phyloP scores from a whole-genome alignment of 2,329 filamentous ascomycete genomes.

The Xenosphaeropsis pyriputrescens region DNA sequence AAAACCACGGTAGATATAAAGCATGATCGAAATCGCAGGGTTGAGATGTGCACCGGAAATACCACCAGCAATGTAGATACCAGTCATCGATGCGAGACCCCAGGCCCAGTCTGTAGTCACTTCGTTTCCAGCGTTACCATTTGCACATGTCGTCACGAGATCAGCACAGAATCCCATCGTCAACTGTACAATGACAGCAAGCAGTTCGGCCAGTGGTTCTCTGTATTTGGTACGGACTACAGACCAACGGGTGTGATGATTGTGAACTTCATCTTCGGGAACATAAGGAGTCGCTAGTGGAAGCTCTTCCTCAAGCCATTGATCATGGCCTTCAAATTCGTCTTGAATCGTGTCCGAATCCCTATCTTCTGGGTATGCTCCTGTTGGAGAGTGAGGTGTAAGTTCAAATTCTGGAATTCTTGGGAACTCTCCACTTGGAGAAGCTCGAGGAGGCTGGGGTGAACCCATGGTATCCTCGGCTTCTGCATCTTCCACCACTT shows the following conservation, averaged over 20 bases:
- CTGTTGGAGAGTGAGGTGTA: not conserved
- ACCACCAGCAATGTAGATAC: conserved; percentile 14
- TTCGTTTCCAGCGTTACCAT: conserved; percentile 20
- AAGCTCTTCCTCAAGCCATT: conserved; percentile 9
- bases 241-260: conserved; percentile 23
- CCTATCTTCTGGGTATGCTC: not conserved
- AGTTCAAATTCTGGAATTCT: not conserved
- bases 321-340: conserved; percentile 1
- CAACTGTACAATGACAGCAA: conserved; percentile 17
- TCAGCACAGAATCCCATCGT: conserved; percentile 30
- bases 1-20: conserved; percentile 7
- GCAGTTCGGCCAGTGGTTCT: conserved; percentile 33
- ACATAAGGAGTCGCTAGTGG: conserved; percentile 9
- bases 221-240: conserved; percentile 32
- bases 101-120: conserved; percentile 27
- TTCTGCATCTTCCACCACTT: not conserved
- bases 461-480: not conserved
- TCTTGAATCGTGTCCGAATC: conserved; percentile 8
- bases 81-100: conserved; percentile 36
- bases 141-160: conserved; percentile 19
- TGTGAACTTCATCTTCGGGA: conserved; percentile 12
- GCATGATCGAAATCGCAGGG: conserved; percentile 6
- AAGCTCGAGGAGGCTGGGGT: no score
- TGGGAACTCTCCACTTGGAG: no score
- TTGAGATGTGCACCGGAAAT: conserved; percentile 8